Conservation (phyloP, 1,284 basidiomycete genomes). For the Meripilus lineatus region DNA sequence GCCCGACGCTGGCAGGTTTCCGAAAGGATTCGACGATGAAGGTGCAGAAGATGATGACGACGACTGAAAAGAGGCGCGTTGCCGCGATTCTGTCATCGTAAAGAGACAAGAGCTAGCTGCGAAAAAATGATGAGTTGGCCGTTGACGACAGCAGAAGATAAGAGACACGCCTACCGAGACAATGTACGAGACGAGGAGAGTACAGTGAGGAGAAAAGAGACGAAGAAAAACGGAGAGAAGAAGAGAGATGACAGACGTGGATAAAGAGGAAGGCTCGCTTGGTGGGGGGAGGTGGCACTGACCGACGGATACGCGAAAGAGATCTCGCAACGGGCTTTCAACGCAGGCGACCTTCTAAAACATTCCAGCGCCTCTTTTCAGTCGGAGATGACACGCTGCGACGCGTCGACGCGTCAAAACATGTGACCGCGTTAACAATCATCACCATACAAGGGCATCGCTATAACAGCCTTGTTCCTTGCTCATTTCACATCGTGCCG, state of each 20-base stretch:
- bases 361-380: slow-evolving; percentile 13
- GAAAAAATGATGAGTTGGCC: slow-evolving; percentile 1
- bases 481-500: too few relatives aligned
- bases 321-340: slow-evolving; percentile 1
- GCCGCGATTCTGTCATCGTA: slow-evolving; percentile 20
- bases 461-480: too few relatives aligned
- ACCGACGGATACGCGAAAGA: slow-evolving; percentile 6
- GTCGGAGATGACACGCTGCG: too few relatives aligned
- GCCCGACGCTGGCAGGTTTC: too few relatives aligned
- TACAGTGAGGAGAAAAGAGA: slow-evolving; percentile 1
- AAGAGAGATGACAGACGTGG: slow-evolving; percentile 6
- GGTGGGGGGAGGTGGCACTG: slow-evolving; percentile 14
- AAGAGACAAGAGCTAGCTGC: slow-evolving; percentile 2
- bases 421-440: too few relatives aligned
- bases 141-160: too few relatives aligned
- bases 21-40: too few relatives aligned
- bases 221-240: slow-evolving; percentile 8
- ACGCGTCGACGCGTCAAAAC: too few relatives aligned
- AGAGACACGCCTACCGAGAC: too few relatives aligned
- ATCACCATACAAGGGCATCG: too few relatives aligned
- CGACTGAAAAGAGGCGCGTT: slow-evolving; percentile 15
- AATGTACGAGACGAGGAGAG: too few relatives aligned
- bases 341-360: slow-evolving; percentile 10
- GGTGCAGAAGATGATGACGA: slow-evolving; percentile 7
- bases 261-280: background rate